These are phyloP conservation scores for Typha latifolia DNA, from an alignment of 176 grass and related monocot species.

Conservation along the genomic window DNA sequence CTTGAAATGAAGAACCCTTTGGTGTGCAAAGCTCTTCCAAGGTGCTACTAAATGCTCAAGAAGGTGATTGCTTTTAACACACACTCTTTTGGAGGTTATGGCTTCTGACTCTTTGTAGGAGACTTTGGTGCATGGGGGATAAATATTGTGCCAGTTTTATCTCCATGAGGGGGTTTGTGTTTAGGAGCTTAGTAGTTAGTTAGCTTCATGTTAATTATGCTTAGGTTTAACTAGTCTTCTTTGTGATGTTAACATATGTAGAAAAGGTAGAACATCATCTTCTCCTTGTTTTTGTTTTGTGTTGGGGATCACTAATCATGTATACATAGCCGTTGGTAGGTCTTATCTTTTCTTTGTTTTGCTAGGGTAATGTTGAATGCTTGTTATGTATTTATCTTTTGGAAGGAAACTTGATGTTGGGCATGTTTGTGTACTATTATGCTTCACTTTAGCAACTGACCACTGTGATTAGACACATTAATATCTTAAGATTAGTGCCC, in stretches of 20 bases:
- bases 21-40: conserved; percentile 44
- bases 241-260: conserved; percentile 17
- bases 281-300: background rate
- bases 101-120: background rate
- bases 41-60: background rate
- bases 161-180: no score
- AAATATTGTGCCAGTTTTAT: no score
- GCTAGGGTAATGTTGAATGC: no score
- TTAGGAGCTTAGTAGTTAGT: background rate
- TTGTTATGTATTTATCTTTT: no score
- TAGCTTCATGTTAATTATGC: background rate
- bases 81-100: no score
- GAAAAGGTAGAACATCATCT: background rate
- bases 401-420: background rate
- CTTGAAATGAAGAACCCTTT: conserved; percentile 69
- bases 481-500: no score
- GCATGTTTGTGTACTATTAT: background rate
- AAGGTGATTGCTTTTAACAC: background rate
- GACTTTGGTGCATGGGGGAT: background rate
- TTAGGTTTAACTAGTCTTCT: background rate
- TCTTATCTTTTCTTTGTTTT: no score
- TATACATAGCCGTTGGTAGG: background rate
- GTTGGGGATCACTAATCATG: background rate
- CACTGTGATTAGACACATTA: no score
- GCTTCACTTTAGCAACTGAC: background rate